Base-by-base conservation (phyloP, 768 basidiomycete genomes). In the Hirschioporus abietinus region DNA sequence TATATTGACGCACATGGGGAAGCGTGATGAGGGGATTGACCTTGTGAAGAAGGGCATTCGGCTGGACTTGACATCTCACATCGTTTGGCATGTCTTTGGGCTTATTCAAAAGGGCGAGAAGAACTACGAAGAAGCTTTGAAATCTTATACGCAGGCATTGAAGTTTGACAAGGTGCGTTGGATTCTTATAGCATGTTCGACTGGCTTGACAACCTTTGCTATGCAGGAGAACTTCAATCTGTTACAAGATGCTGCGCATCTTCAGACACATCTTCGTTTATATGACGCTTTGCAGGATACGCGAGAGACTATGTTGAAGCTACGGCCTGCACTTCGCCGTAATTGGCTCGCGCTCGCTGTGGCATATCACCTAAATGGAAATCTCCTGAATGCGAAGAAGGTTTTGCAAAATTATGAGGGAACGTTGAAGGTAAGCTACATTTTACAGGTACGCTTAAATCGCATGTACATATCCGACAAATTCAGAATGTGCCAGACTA, bases 71-170 rank as follows among this genome's bases (percentile, higher is more conserved):
- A 89, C 86, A 35, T 95, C 93, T 23, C 95, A 98, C 73, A 98
- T 99, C 74, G 91, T 90, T 74, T 99, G 97, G 96, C 97, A 99
- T 77, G 96, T 99, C 70, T 92, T 94, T 75, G 97, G 95, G 27
- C 89, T 99, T 72, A 88, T 97, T 24, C 92, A 95, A 76, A 94
- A 96, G 76, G 90, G 90, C 9, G 92, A 97, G 75, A 95, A 92
- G 77, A 94, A 96, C 74, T 98, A 94, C 72, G 93, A 93, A 70
- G 95, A 96, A 72, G 95, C 97, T 0, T 82, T 94, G 72, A 92
- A 95, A 72, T 95, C 95, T 26, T 99, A 98, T 76, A 87, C 84
- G 1, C 91, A 93, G 79, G 96, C 96, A 1, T 80, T 96, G 70
- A 84, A 85, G 68, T 92, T 92, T 72, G 97, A 99, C 79, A 90